Base-by-base conservation (phyloP, 139 green algal species). In the Spirogloea muscicola region DNA sequence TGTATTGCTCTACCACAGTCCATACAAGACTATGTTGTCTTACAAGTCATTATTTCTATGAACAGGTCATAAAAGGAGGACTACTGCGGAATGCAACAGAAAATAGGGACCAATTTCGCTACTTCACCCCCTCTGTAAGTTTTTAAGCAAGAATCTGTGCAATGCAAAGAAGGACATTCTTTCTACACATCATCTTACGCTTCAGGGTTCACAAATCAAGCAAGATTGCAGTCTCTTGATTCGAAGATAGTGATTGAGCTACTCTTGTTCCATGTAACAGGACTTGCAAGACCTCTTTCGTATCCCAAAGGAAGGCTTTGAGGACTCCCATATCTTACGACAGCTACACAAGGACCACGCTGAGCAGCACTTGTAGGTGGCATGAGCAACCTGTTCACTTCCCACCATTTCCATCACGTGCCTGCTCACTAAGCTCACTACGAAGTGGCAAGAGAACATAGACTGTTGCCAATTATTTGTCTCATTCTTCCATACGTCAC, bases 61-160 rank as follows among this genome's bases (percentile, higher is more conserved):
- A 69, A 41, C 74, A 82, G 75, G 82, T 90, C 31, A 78, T 81
- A 34, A 84, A 87, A 40, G 72, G 69, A 31, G 63, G 79, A 0
- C 58, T 84, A 55, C 89, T 82, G 33, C 77, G 83, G 27, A 86
- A 84, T 1, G 91, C 87, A 41, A 92, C 84, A 4, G 82, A 94
- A 78, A 87, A 78, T 37, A 68, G 29, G 21, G 49, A 76, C 25
- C 29, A 76, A 3, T 36, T 76, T 49, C 67, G 67, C 6, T 76
- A 76, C 48, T 76, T 76, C 29, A 67, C 13, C 25, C 16, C 31
- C 38, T 40, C 39, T 27, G 65, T 74, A 9, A 71, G 62, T 7
- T 7, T 62, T 7, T 43, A n/a, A n/a, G n/a, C n/a, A n/a, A n/a
- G n/a, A n/a, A n/a, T n/a, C 52, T 62, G 7, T 62, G 52, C 52